Base-by-base conservation (phyloP, 78 protist genomes). In the Parvularia atlantis region DNA sequence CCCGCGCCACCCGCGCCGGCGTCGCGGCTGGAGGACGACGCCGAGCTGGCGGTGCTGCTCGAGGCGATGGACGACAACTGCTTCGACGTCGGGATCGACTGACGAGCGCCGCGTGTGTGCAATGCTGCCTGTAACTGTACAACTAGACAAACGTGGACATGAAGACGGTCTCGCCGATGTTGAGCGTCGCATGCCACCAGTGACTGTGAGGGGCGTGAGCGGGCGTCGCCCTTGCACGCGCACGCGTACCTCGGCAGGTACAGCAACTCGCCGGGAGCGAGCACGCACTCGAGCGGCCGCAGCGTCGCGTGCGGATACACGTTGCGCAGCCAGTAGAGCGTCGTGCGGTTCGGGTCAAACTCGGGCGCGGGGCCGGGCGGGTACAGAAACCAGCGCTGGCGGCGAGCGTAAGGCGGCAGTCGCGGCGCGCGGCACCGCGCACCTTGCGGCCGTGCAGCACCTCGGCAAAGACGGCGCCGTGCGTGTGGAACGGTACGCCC, bases 141-240 rank as follows among this genome's bases (percentile, higher is more conserved):
- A n/a, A 6, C 33, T 20, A 76, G 26, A 76, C 60, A 17, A 76
- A 76, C 19, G 41, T 41, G 7, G 73, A 7, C 57, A 76, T 76
- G 60, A 76, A 76, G 22, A 76, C 75, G 19, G 63, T 67, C 67
- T 76, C 44, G 26, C 75, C 81, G 6, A 76, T 54, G 59, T 76
- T 76, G 33, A 76, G 75, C 26, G 81, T 76, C 30, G 75, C 58
- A 72, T 76, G 81, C 36, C 74, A 72, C 81, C 81, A 76, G 28
- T 48, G 7, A 2, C 22, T 19, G 61, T 50, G 17, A 50, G 73
- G 73, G 13, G 50, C 50, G 61, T 11, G 48, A 43, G 10, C 5
- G 22, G 48, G 48, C 48, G 10, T 11, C 10, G 48, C 48, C 48
- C 5, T 11, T 43, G 10, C 48, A 43, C 48, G 10, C 48, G 10